phyloP scores from a whole-genome alignment of 2,329 filamentous ascomycete species.

The Sphaerulina populicola region DNA sequence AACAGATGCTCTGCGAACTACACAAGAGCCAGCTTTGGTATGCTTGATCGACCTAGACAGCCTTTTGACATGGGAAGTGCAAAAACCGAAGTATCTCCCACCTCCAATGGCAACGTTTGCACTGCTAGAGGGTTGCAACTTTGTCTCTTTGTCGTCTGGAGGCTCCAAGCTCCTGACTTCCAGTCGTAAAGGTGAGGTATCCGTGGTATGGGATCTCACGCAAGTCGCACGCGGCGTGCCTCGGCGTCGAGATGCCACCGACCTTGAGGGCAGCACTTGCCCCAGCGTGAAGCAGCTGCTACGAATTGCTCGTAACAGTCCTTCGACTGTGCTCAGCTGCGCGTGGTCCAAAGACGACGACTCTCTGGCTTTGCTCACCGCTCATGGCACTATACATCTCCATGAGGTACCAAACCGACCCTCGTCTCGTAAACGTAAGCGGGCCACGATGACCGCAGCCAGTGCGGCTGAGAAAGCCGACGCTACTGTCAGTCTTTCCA shows the following conservation, averaged over 20 bases:
- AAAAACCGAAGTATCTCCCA: conserved; percentile 39
- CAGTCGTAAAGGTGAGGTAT: conserved; percentile 74
- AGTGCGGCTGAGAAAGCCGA: conserved; percentile 28
- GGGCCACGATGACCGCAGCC: conserved; percentile 16
- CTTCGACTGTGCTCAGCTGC: conserved; percentile 82
- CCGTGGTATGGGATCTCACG: conserved; percentile 73
- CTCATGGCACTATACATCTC: conserved; percentile 89
- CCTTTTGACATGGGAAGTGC: conserved; percentile 43
- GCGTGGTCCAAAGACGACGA: conserved; percentile 80
- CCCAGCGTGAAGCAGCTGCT: conserved; percentile 69
- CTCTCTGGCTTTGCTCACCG: conserved; percentile 79
- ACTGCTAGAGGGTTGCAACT: conserved; percentile 67
- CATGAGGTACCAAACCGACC: conserved; percentile 61
- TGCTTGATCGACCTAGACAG: conserved; percentile 64
- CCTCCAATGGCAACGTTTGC: conserved; percentile 64
- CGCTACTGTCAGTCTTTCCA: conserved; percentile 28
- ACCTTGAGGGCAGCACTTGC: conserved; percentile 26
- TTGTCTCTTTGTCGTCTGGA: conserved; percentile 67
- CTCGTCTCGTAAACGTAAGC: conserved; percentile 33
- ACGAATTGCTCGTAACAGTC: conserved; percentile 82
- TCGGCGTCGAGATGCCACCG: conserved; percentile 5
- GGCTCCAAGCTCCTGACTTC: conserved; percentile 68
- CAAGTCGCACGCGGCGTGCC: conserved; percentile 41
- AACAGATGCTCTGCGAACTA: conserved; percentile 49
- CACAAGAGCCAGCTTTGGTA: conserved; percentile 60